A percentile compares a stretch with the other conserved stretches of the same genome.
phyloP scores from a whole-genome alignment of 805 yeast species.

The Lipomyces orientalis region DNA sequence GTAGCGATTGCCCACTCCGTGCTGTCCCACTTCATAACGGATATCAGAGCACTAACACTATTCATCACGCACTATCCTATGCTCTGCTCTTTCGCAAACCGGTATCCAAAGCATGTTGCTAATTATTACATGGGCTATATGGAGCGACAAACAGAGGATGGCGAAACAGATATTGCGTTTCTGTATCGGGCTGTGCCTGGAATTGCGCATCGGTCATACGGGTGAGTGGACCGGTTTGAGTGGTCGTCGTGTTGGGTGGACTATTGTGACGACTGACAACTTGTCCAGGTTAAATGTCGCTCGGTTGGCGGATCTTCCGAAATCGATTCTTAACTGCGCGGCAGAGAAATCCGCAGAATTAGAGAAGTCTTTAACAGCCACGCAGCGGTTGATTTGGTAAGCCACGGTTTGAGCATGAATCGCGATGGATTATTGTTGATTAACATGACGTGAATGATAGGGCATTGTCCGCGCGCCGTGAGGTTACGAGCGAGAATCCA shows the following conservation, averaged over 20 bases:
- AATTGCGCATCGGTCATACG: conserved; percentile 69
- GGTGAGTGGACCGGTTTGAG: conserved; percentile 44
- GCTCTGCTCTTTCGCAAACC: conserved; percentile 57
- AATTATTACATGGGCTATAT: conserved; percentile 77
- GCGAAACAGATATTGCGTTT: conserved; percentile 53
- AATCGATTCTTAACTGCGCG: conserved; percentile 31
- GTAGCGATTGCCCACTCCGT: conserved; percentile 79
- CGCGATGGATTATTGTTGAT: background rate
- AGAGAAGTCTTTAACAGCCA: background rate
- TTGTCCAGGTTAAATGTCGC: conserved; percentile 68
- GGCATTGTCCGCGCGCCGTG: conserved; percentile 19
- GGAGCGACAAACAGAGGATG: conserved; percentile 41
- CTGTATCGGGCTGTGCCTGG: conserved; percentile 60
- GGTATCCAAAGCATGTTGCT: conserved; percentile 51
- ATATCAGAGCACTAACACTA: conserved; percentile 60
- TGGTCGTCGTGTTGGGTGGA: background rate
- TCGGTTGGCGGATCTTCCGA: conserved; percentile 63
- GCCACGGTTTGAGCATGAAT: background rate
- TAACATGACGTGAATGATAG: background rate
- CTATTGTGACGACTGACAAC: background rate
- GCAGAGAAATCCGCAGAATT: conserved; percentile 22
- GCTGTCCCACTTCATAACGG: conserved; percentile 59
- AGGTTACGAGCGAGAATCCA: background rate
- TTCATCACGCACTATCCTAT: conserved; percentile 87
- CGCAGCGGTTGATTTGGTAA: background rate